These are phyloP conservation scores for Trifolium subterraneum DNA, from an alignment of 306 rosid genomes.

Conservation along the genomic window DNA sequence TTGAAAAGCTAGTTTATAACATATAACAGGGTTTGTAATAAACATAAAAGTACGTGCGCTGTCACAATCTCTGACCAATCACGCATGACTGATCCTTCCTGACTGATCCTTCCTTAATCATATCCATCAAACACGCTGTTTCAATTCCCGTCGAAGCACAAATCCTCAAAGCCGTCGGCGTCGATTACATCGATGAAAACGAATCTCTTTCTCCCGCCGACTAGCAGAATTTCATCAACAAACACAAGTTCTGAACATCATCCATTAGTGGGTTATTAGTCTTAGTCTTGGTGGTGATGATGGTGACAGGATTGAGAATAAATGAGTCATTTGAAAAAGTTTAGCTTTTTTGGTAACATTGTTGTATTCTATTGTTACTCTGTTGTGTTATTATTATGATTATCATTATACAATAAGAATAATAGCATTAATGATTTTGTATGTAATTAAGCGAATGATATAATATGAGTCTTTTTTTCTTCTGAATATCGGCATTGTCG, in stretches of 20 bases:
- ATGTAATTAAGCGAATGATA: not conserved
- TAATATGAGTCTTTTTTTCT: not conserved
- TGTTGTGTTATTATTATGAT: not conserved
- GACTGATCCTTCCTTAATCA: constrained; percentile 59
- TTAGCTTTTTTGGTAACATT: not conserved
- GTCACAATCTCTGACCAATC: constrained; percentile 51
- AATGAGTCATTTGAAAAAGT: constrained; percentile 29
- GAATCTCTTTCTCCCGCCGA: constrained; percentile 62
- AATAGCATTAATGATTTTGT: not conserved
- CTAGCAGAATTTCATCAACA: constrained; percentile 64
- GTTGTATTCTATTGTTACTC: not conserved
- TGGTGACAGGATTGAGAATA: constrained; percentile 53
- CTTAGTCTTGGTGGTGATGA: constrained; percentile 55
- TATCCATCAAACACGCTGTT: constrained; percentile 56
- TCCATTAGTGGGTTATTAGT: constrained; percentile 65
- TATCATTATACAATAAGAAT: not conserved
- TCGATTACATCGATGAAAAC: constrained; percentile 76
- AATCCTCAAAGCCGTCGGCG: constrained; percentile 69
- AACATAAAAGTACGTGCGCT: constrained; percentile 73
- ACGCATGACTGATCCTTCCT: constrained; percentile 79
- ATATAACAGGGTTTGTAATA: no score
- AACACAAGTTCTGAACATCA: constrained; percentile 62
- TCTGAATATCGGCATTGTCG: not conserved
- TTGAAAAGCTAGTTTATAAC: no score
- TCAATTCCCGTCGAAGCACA: constrained; percentile 84